phyloP scores from a whole-genome alignment of 1,284 basidiomycete species.

The Fomes fomentarius region DNA sequence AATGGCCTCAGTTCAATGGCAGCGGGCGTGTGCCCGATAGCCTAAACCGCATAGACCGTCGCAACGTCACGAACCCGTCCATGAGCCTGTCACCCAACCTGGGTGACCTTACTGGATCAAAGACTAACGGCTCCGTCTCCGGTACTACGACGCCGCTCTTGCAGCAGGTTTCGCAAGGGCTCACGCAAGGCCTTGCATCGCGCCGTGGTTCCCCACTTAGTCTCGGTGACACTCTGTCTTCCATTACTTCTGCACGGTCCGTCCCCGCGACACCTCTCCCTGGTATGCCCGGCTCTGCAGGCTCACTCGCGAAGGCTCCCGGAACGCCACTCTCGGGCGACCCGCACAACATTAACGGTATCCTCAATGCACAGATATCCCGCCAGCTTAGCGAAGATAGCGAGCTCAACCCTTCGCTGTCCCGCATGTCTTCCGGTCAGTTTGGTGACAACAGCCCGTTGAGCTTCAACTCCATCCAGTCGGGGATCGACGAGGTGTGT shows the following conservation, averaged over 20 bases:
- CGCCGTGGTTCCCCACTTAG: conserved; percentile 74
- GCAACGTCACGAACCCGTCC: conserved; percentile 74
- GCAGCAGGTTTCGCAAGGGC: conserved; percentile 62
- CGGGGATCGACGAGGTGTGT: conserved; percentile 51
- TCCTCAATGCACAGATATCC: conserved; percentile 56
- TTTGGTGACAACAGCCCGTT: conserved; percentile 53
- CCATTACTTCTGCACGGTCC: conserved; percentile 63
- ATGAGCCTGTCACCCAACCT: conserved; percentile 58
- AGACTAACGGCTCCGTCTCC: conserved; percentile 51
- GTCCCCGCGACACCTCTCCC: conserved; percentile 76
- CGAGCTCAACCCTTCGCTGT: conserved; percentile 72
- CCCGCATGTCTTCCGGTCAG: conserved; percentile 61
- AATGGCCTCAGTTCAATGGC: conserved; percentile 90
- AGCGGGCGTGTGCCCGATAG: conserved; percentile 61
- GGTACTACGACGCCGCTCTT: conserved; percentile 65
- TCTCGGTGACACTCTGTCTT: conserved; percentile 56
- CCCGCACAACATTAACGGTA: conserved; percentile 57
- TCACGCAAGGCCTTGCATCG: conserved; percentile 51
- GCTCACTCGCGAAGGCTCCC: conserved; percentile 64
- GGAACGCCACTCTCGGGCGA: conserved; percentile 55
- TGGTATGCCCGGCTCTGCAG: conserved; percentile 48
- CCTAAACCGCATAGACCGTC: conserved; percentile 58
- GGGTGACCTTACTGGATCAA: conserved; percentile 48
- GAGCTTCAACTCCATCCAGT: conserved; percentile 55
- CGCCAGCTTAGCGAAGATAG: conserved; percentile 49